Evolutionary conservation across 805 yeast species (phyloP).

Genomic region (Teunomyces cretensis): DNA sequence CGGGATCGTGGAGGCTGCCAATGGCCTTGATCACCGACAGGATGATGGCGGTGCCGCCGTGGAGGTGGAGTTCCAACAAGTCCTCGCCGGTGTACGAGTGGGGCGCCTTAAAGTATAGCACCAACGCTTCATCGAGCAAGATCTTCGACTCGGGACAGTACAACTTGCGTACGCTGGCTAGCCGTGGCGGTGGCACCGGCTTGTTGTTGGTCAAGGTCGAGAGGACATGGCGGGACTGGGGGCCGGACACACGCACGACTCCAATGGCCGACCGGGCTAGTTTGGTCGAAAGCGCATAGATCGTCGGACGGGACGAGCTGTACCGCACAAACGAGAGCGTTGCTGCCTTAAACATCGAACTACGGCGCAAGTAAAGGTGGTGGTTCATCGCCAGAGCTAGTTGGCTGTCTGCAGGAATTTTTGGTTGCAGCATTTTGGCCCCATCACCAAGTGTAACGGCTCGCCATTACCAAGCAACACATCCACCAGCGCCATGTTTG

Average conservation of each 20-base stretch:
- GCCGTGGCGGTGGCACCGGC: slow-evolving; percentile 46
- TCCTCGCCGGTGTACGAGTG: slow-evolving; percentile 92
- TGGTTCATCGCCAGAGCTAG: no score
- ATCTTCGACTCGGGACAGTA: slow-evolving; percentile 38
- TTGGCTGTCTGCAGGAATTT: no score
- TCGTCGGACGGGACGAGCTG: slow-evolving; percentile 52
- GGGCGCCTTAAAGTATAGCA: slow-evolving; percentile 69
- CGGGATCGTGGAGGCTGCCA: slow-evolving; percentile 47
- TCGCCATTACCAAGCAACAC: no score
- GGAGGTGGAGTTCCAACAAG: slow-evolving; percentile 81
- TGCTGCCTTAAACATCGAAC: neutral
- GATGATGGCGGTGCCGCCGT: slow-evolving; percentile 90
- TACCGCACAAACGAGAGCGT: neutral
- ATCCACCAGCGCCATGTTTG: no score
- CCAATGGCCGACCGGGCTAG: slow-evolving; percentile 84
- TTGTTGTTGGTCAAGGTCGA: slow-evolving; percentile 43
- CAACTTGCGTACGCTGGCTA: slow-evolving; percentile 59
- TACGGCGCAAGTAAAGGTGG: no score
- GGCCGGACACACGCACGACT: slow-evolving; percentile 79
- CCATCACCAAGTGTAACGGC: no score
- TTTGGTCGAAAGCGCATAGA: slow-evolving; percentile 87
- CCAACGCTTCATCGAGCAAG: slow-evolving; percentile 75
- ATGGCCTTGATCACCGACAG: slow-evolving; percentile 67
- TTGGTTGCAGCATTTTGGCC: no score
- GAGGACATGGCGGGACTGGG: slow-evolving; percentile 50